Percentiles rank a stretch among this genome's conserved stretches.
Conservation (phyloP, 1,139 yeast genomes). For the Magnusiomyces starmeri region DNA sequence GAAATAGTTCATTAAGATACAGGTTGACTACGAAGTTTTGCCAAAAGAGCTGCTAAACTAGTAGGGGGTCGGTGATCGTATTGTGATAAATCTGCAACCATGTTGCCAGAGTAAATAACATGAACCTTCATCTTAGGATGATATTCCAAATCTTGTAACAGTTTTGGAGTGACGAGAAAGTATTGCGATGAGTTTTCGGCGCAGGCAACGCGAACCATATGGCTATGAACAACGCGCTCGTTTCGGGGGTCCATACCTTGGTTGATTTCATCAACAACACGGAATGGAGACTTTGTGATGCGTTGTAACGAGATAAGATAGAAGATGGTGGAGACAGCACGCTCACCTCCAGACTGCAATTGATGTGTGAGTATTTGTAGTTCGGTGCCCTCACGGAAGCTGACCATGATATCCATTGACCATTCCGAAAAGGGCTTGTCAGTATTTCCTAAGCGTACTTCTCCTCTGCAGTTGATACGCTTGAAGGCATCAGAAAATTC, state of each 20-base stretch:
- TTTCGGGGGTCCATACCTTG: slow-evolving; percentile 98
- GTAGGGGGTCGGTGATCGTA: slow-evolving; percentile 3
- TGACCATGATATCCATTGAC: slow-evolving; percentile 77
- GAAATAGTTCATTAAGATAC: too few relatives aligned
- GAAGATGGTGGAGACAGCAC: slow-evolving; percentile 89
- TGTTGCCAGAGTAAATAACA: slow-evolving; percentile 69
- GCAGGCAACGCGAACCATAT: slow-evolving; percentile 83
- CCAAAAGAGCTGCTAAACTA: background rate
- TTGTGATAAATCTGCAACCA: slow-evolving; percentile 15
- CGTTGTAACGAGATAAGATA: slow-evolving; percentile 89
- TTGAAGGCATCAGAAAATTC: slow-evolving; percentile 62
- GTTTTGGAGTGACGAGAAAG: slow-evolving; percentile 87
- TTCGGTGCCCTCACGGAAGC: slow-evolving; percentile 71
- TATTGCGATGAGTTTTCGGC: slow-evolving; percentile 57
- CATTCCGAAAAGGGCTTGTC: slow-evolving; percentile 56
- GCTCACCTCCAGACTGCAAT: slow-evolving; percentile 95
- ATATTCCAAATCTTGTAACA: slow-evolving; percentile 70
- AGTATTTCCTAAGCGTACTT: slow-evolving; percentile 52
- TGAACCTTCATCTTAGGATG: slow-evolving; percentile 80
- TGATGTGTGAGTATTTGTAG: slow-evolving; percentile 69
- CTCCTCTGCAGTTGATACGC: slow-evolving; percentile 80
- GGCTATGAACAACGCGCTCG: slow-evolving; percentile 79
- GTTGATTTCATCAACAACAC: slow-evolving; percentile 96
- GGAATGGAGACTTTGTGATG: slow-evolving; percentile 81
- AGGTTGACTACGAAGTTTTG: background rate